These are phyloP conservation scores for Penicillium lividum DNA, from an alignment of 495 filamentous ascomycete genomes.

Conservation along the genomic window DNA sequence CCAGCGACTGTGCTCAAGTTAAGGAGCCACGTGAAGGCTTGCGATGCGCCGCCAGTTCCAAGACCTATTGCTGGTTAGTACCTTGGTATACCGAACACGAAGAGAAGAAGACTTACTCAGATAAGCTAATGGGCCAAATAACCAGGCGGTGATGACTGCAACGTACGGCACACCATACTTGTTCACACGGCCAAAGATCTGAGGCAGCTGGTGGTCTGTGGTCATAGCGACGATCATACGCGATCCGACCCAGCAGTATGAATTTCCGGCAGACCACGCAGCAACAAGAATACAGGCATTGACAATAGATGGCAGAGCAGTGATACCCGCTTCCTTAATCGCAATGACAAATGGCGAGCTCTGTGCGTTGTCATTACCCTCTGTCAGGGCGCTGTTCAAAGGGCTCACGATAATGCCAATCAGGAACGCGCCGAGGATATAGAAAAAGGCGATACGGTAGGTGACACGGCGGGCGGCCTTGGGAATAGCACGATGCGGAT, in stretches of 20 bases:
- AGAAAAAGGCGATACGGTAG: constrained; percentile 85
- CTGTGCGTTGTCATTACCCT: constrained; percentile 42
- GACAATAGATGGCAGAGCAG: constrained; percentile 70
- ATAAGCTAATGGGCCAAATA: constrained; percentile 35
- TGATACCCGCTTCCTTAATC: constrained; percentile 61
- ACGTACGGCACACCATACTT: constrained; percentile 39
- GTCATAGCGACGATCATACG: constrained; percentile 43
- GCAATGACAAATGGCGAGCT: constrained; percentile 61
- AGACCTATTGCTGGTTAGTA: constrained; percentile 31
- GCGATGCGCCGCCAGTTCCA: constrained; percentile 38
- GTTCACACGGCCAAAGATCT: constrained; percentile 34
- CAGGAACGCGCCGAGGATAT: constrained; percentile 57
- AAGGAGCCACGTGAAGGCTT: constrained; percentile 61
- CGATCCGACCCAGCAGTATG: constrained; percentile 39
- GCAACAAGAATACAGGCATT: constrained; percentile 73
- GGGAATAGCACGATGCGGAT: constrained; percentile 75
- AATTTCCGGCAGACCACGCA: constrained; percentile 69
- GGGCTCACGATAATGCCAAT: constrained; percentile 54
- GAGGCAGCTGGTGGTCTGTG: constrained; percentile 37
- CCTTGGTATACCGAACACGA: not conserved
- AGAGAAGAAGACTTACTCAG: constrained; percentile 27
- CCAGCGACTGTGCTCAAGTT: constrained; percentile 59
- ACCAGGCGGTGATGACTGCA: constrained; percentile 34
- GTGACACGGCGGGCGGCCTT: constrained; percentile 81
- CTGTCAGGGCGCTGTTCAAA: constrained; percentile 55